Evolutionary conservation across 2,329 filamentous ascomycete species (phyloP).

Genomic region (Calonectria pteridis): DNA sequence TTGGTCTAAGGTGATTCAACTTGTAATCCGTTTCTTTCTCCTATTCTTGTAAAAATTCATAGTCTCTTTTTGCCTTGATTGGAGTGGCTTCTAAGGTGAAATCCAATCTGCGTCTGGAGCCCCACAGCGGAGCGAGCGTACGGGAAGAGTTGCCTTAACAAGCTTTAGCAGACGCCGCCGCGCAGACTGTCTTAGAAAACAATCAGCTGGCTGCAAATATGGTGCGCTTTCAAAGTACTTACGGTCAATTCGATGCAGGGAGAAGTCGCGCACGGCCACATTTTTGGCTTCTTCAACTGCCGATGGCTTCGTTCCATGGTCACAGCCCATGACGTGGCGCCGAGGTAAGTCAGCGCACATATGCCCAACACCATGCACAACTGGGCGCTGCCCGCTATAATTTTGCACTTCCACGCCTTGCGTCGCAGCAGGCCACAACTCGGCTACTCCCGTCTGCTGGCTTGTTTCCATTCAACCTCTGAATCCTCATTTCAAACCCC

Average conservation of each 20-base stretch:
- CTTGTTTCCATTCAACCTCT: not conserved
- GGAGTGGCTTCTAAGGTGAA: not conserved
- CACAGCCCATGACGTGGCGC: not conserved
- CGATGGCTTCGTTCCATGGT: not conserved
- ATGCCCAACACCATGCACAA: not conserved
- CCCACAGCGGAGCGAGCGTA: too few species aligned
- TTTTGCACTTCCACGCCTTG: not conserved
- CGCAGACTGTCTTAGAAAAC: too few species aligned
- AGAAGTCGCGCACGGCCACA: too few species aligned
- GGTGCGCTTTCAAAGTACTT: too few species aligned
- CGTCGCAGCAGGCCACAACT: not conserved
- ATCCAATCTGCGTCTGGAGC: too few species aligned
- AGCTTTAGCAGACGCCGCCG: too few species aligned
- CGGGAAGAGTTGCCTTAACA: too few species aligned
- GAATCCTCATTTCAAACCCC: not conserved
- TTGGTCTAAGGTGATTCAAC: not conserved
- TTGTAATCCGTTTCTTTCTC: not conserved
- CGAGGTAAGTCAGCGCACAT: not conserved
- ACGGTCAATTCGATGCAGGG: too few species aligned
- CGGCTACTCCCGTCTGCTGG: not conserved
- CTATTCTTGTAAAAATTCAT: not conserved
- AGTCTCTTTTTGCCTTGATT: not conserved
- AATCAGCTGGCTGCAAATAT: too few species aligned
- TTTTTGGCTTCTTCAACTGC: too few species aligned
- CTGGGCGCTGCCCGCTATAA: not conserved